Conservation (phyloP, 352 stramenopile genomes). For the Thalassiosira hispida region DNA sequence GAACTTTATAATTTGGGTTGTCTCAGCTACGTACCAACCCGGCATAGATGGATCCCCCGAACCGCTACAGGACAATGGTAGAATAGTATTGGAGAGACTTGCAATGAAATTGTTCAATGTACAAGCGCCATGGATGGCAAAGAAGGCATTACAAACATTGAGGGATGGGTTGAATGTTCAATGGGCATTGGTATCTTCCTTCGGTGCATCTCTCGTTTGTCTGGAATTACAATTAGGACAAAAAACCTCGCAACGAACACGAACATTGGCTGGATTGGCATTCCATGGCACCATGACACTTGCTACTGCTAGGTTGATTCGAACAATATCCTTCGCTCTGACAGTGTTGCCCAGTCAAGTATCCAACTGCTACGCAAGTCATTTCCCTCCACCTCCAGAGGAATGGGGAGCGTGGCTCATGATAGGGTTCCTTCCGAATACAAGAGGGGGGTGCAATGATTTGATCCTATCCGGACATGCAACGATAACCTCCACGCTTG, state of each 20-base stretch:
- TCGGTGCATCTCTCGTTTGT: conserved; percentile 57
- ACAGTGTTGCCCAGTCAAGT: conserved; percentile 77
- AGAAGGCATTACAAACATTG: conserved; percentile 60
- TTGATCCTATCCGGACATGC: conserved; percentile 79
- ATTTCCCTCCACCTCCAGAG: conserved; percentile 69
- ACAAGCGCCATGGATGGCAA: conserved; percentile 28
- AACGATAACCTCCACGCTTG: conserved; percentile 70
- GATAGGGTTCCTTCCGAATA: conserved; percentile 67
- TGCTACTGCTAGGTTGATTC: conserved; percentile 57
- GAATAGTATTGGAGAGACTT: conserved; percentile 60
- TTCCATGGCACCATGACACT: conserved; percentile 61
- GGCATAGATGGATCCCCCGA: conserved; percentile 51
- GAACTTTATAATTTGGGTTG: conserved; percentile 83
- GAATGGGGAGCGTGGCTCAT: conserved; percentile 68
- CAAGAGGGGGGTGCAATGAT: conserved; percentile 80
- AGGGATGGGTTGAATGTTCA: conserved; percentile 73
- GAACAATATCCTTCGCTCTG: conserved; percentile 72
- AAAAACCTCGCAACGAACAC: conserved; percentile 12
- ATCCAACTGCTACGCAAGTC: conserved; percentile 62
- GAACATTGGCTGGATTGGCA: conserved; percentile 59
- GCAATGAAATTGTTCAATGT: conserved; percentile 53
- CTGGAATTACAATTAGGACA: conserved; percentile 54
- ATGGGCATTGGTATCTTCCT: conserved; percentile 65
- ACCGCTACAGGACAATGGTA: conserved; percentile 80
- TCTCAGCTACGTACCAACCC: conserved; percentile 70